These are phyloP conservation scores for Fusarium austroafricanum DNA, from an alignment of 2,329 filamentous ascomycete genomes.

Conservation along the genomic window DNA sequence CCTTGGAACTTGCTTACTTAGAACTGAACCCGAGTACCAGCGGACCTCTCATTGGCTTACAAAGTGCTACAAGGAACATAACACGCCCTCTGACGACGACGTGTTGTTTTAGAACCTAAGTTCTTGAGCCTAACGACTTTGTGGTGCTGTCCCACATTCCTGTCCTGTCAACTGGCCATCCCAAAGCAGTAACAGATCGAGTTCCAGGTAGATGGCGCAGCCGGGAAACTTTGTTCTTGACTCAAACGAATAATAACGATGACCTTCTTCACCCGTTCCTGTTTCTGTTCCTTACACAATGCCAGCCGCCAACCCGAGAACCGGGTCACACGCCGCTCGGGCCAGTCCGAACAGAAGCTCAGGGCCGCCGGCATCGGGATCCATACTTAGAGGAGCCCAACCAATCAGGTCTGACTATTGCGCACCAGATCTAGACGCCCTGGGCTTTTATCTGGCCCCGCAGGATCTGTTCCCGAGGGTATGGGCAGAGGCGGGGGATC, in stretches of 20 bases:
- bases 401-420: background rate
- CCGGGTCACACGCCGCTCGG: conserved; percentile 27
- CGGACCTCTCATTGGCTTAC: background rate
- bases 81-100: background rate
- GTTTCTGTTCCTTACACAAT: conserved; percentile 5
- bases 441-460: background rate
- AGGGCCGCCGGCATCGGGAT: conserved; percentile 4
- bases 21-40: background rate
- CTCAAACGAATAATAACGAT: conserved; percentile 1
- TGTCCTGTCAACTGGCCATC: conserved; percentile 6
- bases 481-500: conserved; percentile 35
- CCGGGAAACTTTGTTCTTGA: conserved; percentile 15
- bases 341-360: conserved; percentile 21
- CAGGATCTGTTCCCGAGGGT: conserved; percentile 13
- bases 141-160: conserved; percentile 35
- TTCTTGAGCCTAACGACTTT: conserved; percentile 5
- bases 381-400: conserved; percentile 2
- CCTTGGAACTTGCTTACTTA: background rate
- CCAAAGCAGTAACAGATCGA: conserved; percentile 18
- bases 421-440: background rate
- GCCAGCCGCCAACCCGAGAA: background rate
- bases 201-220: background rate
- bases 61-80: background rate
- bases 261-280: background rate
- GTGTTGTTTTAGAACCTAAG: conserved; percentile 14